phyloP scores from a whole-genome alignment of 495 filamentous ascomycete genomes.

The Penicillium canescens region DNA sequence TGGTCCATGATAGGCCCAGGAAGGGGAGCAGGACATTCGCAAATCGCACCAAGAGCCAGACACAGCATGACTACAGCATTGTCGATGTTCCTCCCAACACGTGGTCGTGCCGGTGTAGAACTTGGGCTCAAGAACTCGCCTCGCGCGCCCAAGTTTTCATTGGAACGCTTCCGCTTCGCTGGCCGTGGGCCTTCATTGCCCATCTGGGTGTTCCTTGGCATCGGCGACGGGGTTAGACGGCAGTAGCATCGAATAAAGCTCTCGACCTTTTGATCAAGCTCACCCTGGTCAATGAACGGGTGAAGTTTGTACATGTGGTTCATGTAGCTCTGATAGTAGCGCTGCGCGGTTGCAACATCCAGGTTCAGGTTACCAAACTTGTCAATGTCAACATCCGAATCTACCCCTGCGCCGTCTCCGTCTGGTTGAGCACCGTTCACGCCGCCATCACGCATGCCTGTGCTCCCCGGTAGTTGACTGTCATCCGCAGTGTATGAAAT shows the following conservation, averaged over 20 bases:
- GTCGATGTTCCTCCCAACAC: conserved; percentile 44
- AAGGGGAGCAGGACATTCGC: conserved; percentile 54
- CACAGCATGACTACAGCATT: conserved; percentile 81
- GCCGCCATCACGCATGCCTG: conserved; percentile 1
- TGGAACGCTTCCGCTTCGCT: conserved; percentile 48
- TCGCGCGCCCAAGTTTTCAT: conserved; percentile 26
- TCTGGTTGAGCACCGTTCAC: conserved; percentile 4
- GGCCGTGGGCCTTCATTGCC: conserved; percentile 27
- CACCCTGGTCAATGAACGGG: conserved; percentile 70
- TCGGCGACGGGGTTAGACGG: conserved; percentile 16
- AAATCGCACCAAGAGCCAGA: conserved; percentile 84
- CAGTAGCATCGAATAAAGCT: conserved; percentile 50
- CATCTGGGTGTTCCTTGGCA: not conserved
- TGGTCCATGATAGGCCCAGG: conserved; percentile 55
- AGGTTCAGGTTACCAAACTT: conserved; percentile 65
- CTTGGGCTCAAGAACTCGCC: conserved; percentile 15
- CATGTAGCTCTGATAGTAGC: conserved; percentile 70
- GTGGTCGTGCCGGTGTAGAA: conserved; percentile 10
- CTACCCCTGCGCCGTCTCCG: conserved; percentile 6
- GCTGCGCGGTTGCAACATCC: conserved; percentile 57
- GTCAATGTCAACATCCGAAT: conserved; percentile 51
- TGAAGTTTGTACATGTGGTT: conserved; percentile 84
- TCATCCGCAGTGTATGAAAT: conserved; percentile 54
- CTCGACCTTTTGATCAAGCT: conserved; percentile 50
- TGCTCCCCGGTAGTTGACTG: conserved; percentile 16